These are phyloP conservation scores for Stipa capillata DNA, from an alignment of 176 grass and related monocot genomes.

Conservation along the genomic window DNA sequence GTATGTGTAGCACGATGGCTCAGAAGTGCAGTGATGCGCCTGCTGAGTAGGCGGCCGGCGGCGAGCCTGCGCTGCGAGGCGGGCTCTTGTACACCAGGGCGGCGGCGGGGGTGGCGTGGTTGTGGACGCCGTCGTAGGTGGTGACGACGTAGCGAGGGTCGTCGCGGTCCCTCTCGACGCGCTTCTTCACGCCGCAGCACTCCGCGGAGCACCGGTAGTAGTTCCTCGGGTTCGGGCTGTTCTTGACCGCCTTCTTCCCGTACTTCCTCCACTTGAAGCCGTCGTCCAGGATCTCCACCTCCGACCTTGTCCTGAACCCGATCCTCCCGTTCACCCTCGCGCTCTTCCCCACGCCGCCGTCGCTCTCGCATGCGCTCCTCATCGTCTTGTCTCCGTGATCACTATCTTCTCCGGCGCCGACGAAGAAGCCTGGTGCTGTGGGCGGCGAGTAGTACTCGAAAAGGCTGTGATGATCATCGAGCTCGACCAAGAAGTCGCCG, in stretches of 20 bases:
- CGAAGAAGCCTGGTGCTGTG: neutral
- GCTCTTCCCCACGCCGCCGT: slow-evolving; percentile 6
- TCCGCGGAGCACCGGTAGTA: slow-evolving; percentile 56
- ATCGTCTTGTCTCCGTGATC: neutral
- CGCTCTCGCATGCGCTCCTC: neutral
- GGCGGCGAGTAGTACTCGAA: neutral
- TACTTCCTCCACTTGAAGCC: slow-evolving; percentile 99
- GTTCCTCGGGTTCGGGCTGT: slow-evolving; percentile 88
- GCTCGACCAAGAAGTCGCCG: neutral
- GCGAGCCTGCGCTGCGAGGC: slow-evolving; percentile 17
- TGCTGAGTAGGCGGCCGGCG: slow-evolving; percentile 16
- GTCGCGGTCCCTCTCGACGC: slow-evolving; percentile 46
- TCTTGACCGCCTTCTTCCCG: slow-evolving; percentile 88
- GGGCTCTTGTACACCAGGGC: slow-evolving; percentile 21
- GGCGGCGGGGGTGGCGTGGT: slow-evolving; percentile 30
- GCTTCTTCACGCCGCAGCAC: slow-evolving; percentile 61
- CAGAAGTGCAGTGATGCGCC: slow-evolving; percentile 18
- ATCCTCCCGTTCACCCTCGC: slow-evolving; percentile 30
- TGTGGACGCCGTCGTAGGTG: slow-evolving; percentile 66
- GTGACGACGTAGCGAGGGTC: slow-evolving; percentile 54
- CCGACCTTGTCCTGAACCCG: slow-evolving; percentile 70
- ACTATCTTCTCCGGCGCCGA: neutral
- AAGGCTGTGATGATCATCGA: neutral
- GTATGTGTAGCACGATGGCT: neutral
- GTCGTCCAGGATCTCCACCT: slow-evolving; percentile 79